Conservation (phyloP, 1,284 basidiomycete genomes). For the Hymenochaete sp. region DNA sequence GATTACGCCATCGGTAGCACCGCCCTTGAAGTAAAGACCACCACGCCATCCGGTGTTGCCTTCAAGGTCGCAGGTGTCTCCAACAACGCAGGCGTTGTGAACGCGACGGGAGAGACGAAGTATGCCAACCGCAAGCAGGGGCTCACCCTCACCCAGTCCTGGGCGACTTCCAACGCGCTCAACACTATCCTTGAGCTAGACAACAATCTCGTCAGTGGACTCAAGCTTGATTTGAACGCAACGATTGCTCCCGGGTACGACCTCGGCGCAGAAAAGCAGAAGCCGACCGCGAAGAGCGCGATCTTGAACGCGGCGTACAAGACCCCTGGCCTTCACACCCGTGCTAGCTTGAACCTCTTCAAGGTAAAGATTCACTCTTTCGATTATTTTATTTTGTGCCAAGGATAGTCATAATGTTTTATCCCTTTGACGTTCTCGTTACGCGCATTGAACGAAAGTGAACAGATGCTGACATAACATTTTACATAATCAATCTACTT, state of each 20-base stretch:
- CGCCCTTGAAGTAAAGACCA: constrained; percentile 88
- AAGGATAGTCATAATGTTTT: constrained; percentile 1
- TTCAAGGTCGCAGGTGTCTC: constrained; percentile 84
- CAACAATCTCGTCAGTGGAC: constrained; percentile 95
- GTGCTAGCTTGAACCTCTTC: constrained; percentile 89
- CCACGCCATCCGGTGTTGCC: constrained; percentile 80
- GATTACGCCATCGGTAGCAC: constrained; percentile 86
- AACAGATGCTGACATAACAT: background rate
- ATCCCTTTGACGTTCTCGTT: constrained; percentile 13
- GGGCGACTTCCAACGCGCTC: constrained; percentile 92
- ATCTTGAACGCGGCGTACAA: constrained; percentile 86
- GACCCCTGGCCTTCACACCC: constrained; percentile 92
- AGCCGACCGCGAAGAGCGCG: constrained; percentile 63
- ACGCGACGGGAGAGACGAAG: constrained; percentile 88
- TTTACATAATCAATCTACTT: constrained; percentile 13
- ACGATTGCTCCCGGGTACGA: constrained; percentile 80
- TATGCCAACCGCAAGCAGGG: constrained; percentile 85
- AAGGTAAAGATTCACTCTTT: no score
- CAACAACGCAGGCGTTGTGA: constrained; percentile 63
- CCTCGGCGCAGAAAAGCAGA: constrained; percentile 35
- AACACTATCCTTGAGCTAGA: constrained; percentile 92
- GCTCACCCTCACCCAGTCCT: constrained; percentile 84
- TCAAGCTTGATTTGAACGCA: constrained; percentile 91
- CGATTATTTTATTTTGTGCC: background rate
- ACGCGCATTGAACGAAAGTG: no score